Evolutionary conservation across 345 rosid genomes (phyloP).

Genomic region (Hevea brasiliensis): DNA sequence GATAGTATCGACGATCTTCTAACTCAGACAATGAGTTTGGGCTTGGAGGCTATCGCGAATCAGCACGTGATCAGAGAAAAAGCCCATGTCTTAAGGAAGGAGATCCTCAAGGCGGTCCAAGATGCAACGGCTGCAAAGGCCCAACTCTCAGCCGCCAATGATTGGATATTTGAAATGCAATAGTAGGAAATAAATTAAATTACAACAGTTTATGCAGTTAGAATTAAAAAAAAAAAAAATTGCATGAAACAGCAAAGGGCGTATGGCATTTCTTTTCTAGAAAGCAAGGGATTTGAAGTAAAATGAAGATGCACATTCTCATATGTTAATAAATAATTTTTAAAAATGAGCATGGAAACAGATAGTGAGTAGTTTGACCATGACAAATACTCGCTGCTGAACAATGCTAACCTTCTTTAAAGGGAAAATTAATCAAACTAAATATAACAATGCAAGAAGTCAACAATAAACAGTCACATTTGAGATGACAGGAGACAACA

Average conservation of each 20-base stretch:
- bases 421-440: constrained; percentile 96
- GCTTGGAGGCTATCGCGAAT: too few relatives aligned
- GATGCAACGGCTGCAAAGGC: too few relatives aligned
- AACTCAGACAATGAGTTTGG: too few relatives aligned
- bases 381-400: background rate
- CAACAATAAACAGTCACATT: constrained; percentile 96
- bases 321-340: too few relatives aligned
- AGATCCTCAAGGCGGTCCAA: too few relatives aligned
- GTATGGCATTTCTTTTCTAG: background rate
- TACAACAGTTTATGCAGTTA: background rate
- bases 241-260: background rate
- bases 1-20: too few relatives aligned
- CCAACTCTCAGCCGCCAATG: too few relatives aligned
- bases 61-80: too few relatives aligned
- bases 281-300: background rate
- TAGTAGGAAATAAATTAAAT: background rate
- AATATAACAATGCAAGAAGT: constrained; percentile 89
- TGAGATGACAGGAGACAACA: too few relatives aligned
- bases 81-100: too few relatives aligned
- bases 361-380: background rate
- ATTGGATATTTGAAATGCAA: constrained; percentile 1
- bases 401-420: constrained; percentile 71
- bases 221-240: background rate
- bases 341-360: background rate
- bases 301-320: background rate